Evolutionary conservation across 2,329 filamentous ascomycete genomes (phyloP), one percentile per base, ranked within the genome.

Genomic region (Colletotrichum sansevieriae): DNA sequence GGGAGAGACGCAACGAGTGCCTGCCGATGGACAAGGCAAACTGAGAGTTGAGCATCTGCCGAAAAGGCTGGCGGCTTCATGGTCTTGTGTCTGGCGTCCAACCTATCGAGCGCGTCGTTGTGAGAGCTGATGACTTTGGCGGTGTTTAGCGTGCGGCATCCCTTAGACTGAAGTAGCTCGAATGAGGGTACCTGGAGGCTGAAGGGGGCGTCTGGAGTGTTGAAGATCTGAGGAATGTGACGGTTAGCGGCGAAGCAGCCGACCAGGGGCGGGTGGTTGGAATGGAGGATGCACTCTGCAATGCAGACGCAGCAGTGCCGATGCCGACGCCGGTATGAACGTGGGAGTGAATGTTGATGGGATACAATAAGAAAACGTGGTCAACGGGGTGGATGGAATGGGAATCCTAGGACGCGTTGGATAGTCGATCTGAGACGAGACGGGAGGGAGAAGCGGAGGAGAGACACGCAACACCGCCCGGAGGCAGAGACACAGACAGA

Each of bases 321-420:
- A 44, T n/a, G 49, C 46, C 54, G 44, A 46, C 8, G 29, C 29
- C 7, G 29, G 29, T 29, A 29, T 29, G 29, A 7, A 29, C 8
- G 29, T 29, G 29, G 29, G 29, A 29, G 6, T 9, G 29, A 9
- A 29, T 46, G n/a, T 15, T n/a, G 59, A 44, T 15, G 47, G 59
- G 49, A 37, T 25, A 54, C 49, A 46, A 44, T 35, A 20, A 58
- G 43, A 44, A 46, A 67, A 66, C 60, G 64, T 67, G 59, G 64
- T 41, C 33, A 63, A 67, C 59, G 59, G 44, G 11, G 7, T 59
- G 37, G 61, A 49, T 18, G 51, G 58, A 47, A 56, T 63, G 29
- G 56, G 25, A 33, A 44, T 37, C 18, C n/a, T 22, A 33, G 58
- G 25, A 15, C 29, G 49, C 29, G 49, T 52, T 35, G 1, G 37